Percentiles rank a stretch among this genome's conserved stretches.
These are phyloP conservation scores for Trichoderma hamatum DNA, from an alignment of 2,329 filamentous ascomycete genomes.

Conservation along the genomic window DNA sequence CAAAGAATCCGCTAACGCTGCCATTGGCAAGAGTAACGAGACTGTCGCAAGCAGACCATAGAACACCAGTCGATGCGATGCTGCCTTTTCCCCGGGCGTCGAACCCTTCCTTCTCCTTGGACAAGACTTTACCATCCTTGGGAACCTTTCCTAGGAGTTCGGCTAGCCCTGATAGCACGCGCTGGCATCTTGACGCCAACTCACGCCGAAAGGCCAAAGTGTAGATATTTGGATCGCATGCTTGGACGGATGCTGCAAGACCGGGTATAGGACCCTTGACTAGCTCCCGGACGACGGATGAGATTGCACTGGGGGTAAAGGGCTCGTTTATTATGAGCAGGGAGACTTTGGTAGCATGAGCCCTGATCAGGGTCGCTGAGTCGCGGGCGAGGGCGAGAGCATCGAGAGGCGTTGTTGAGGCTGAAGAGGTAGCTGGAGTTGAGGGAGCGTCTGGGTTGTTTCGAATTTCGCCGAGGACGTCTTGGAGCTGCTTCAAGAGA, in stretches of 20 bases:
- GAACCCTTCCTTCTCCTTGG: constrained; percentile 34
- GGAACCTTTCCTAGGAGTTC: constrained; percentile 64
- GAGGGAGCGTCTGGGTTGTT: constrained; percentile 30
- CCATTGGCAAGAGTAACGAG: constrained; percentile 64
- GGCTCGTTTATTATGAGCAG: constrained; percentile 85
- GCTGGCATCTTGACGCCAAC: constrained; percentile 60
- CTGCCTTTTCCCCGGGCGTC: constrained; percentile 54
- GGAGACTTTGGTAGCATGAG: constrained; percentile 84
- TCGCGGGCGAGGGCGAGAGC: constrained; percentile 72
- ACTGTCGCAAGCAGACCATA: constrained; percentile 84
- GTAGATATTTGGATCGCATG: constrained; percentile 64
- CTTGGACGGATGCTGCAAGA: constrained; percentile 69
- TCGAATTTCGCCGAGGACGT: constrained; percentile 46
- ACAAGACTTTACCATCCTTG: constrained; percentile 57
- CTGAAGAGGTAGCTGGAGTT: constrained; percentile 24
- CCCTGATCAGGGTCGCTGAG: constrained; percentile 71
- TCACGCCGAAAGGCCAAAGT: constrained; percentile 67
- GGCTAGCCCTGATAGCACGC: constrained; percentile 64
- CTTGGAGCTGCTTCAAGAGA: constrained; percentile 49
- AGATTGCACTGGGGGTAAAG: constrained; percentile 78
- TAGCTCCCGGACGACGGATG: constrained; percentile 71
- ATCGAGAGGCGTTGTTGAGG: constrained; percentile 46
- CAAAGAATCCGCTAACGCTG: constrained; percentile 71
- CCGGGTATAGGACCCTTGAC: constrained; percentile 72
- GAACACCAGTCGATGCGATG: constrained; percentile 69